Percentiles rank a stretch among this genome's conserved stretches.
Evolutionary conservation across 805 yeast genomes (phyloP).

Genomic region (Vanderwaltozyma polyspora): DNA sequence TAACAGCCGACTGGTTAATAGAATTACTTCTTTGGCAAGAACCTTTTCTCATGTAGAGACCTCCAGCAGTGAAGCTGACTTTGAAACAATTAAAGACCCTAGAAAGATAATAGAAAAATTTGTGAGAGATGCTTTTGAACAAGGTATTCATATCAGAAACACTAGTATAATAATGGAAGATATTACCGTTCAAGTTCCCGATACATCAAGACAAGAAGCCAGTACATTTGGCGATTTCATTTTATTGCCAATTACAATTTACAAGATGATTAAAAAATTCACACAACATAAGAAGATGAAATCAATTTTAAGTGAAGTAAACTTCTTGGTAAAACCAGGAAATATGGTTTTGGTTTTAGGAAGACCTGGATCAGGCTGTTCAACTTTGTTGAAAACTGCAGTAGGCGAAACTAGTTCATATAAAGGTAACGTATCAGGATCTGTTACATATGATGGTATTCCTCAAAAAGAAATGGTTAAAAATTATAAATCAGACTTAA

Average conservation of each 20-base stretch:
- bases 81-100: too few species aligned
- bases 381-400: slow-evolving; percentile 49
- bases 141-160: slow-evolving; percentile 31
- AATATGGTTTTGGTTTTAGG: slow-evolving; percentile 56
- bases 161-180: slow-evolving; percentile 31
- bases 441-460: slow-evolving; percentile 40
- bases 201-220: slow-evolving; percentile 25
- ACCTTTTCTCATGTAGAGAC: too few species aligned
- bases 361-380: slow-evolving; percentile 67
- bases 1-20: too few species aligned
- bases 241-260: slow-evolving; percentile 12
- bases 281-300: slow-evolving; percentile 22
- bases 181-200: slow-evolving; percentile 27
- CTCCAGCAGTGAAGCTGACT: too few species aligned
- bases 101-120: slow-evolving; percentile 21
- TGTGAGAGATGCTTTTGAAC: slow-evolving; percentile 29
- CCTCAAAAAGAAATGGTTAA: slow-evolving; percentile 22
- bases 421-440: slow-evolving; percentile 35
- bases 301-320: slow-evolving; percentile 29
- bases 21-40: too few species aligned
- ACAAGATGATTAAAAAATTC: slow-evolving; percentile 10
- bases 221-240: slow-evolving; percentile 27
- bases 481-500: slow-evolving; percentile 47
- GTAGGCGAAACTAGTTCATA: slow-evolving; percentile 37
- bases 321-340: slow-evolving; percentile 41